Evolutionary conservation across 768 basidiomycete species (phyloP), one percentile per base, ranked within the genome.

Genomic region (Podaxis carcinomalis): DNA sequence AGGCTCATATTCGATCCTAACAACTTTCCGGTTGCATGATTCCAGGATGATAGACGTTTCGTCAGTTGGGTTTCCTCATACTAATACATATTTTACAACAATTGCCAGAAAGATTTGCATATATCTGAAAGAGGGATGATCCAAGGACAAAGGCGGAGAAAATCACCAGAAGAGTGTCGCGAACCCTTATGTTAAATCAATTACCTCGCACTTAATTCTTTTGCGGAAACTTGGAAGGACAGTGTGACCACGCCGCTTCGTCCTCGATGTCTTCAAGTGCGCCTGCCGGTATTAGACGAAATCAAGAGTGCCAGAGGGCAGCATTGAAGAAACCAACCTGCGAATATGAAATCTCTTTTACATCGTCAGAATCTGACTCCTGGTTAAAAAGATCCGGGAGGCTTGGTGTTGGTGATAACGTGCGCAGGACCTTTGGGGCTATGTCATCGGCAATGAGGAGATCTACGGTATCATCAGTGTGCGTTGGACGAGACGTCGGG

Each of bases 401-500:
- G 21, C 21, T 47, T 27, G 59, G 51, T n/a, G 52, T 61, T 5
- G 59, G 59, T n/a, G 59, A 60, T 5, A 60, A 32, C 10, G 51
- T 60, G 37, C 53, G n/a, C 7, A 61, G 32, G 7, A 39, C 36
- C 19, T 28, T 61, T 9, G 59, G 59, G 13, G 52, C 53, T 19
- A 62, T 63, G 14, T 56, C 56, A 39, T 63, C 56, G 9, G 59
- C 58, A 28, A 65, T 50, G 6, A 63, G 42, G 27, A 65, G 44
- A 23, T 64, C 63, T 64, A 51, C 1, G 40, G 1, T 13, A 5
- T n/a, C 25, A 36, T 57, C 11, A 65, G 23, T 68, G 28, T 68
- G 74, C 10, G 62, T 70, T 52, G 68, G 74, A 56, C 70, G 70
- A 39, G 67, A 73, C 14, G 63, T 71, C 16, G 51, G 60, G 28